Evolutionary conservation across 352 stramenopile species (phyloP), one percentile per base, ranked within the genome.

Genomic region (Saprolegnia diclina): DNA sequence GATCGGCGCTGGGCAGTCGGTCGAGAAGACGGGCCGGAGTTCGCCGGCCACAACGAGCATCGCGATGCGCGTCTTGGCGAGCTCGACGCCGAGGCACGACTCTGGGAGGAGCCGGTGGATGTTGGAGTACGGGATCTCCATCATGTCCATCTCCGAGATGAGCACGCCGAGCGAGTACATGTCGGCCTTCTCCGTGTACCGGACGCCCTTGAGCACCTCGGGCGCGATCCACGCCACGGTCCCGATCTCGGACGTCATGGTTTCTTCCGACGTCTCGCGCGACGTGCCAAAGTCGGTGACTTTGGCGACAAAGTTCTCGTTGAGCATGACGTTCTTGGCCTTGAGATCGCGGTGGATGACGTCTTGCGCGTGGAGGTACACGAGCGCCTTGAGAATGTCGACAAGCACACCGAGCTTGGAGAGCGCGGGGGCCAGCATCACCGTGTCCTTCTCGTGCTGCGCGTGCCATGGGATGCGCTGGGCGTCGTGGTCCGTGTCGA

Each of bases 121-220:
- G 57, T 66, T 66, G 57, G 40, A 53, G 57, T 72, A 72, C 29
- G 65, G 65, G 13, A 65, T 32, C 24, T 55, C 35, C 18, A 44
- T 44, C 53, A 50, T 72, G 38, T 64, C 65, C 48, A 72, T 57
- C 32, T 72, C 65, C 9, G 62, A 68, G 22, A 76, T 66, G 29
- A 76, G 55, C 50, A 76, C 72, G 9, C 62, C 62, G 26, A 68
- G 50, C 45, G 62, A 68, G 46, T 61, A 68, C 26, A 68, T 61
- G 62, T 68, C 62, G 44, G 62, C 62, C 40, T 68, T 68, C n/a
- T 68, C 62, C 16, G 24, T 50, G 50, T 68, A 68, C 4, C 56
- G 70, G 42, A 73, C 65, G 11, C 72, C 72, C 16, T 68, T 67
- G 38, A 66, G 57, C n/a, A 66, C 57, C 29, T 66, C 57, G 16